phyloP scores from a whole-genome alignment of 768 basidiomycete species.

The Xerocomellus intermedius region DNA sequence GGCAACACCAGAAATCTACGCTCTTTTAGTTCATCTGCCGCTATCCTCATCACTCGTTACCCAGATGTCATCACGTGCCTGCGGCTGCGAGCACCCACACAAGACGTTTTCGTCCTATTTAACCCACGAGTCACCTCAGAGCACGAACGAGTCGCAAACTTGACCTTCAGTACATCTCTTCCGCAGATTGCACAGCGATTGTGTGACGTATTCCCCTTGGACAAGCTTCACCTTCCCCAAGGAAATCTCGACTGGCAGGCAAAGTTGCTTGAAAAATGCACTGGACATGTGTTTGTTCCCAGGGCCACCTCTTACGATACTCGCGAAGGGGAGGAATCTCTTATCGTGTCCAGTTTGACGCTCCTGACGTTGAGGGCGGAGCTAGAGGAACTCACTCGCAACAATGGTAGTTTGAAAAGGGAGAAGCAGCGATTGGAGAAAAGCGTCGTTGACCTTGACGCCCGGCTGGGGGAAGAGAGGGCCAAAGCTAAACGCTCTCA shows the following conservation, averaged over 20 bases:
- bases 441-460: slow-evolving; percentile 17
- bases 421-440: slow-evolving; percentile 29
- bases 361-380: slow-evolving; percentile 44
- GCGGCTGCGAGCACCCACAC: slow-evolving; percentile 22
- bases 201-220: slow-evolving; percentile 42
- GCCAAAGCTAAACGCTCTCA: neutral
- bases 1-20: slow-evolving; percentile 24
- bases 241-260: slow-evolving; percentile 51
- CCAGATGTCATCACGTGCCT: slow-evolving; percentile 59
- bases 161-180: slow-evolving; percentile 49
- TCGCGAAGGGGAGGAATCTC: slow-evolving; percentile 25
- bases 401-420: slow-evolving; percentile 23
- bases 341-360: slow-evolving; percentile 50
- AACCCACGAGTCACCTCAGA: slow-evolving; percentile 55
- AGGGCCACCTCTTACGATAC: slow-evolving; percentile 21
- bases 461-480: slow-evolving; percentile 13
- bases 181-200: slow-evolving; percentile 42
- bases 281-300: slow-evolving; percentile 52
- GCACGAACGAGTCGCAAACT: slow-evolving; percentile 50
- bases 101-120: slow-evolving; percentile 53
- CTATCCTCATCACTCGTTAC: slow-evolving; percentile 53
- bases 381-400: slow-evolving; percentile 36
- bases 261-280: slow-evolving; percentile 51
- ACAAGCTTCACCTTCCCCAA: slow-evolving; percentile 37
- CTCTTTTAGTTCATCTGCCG: slow-evolving; percentile 22